These are phyloP conservation scores for Exophiala aquamarina DNA, from an alignment of 2,329 filamentous ascomycete genomes.

Conservation along the genomic window DNA sequence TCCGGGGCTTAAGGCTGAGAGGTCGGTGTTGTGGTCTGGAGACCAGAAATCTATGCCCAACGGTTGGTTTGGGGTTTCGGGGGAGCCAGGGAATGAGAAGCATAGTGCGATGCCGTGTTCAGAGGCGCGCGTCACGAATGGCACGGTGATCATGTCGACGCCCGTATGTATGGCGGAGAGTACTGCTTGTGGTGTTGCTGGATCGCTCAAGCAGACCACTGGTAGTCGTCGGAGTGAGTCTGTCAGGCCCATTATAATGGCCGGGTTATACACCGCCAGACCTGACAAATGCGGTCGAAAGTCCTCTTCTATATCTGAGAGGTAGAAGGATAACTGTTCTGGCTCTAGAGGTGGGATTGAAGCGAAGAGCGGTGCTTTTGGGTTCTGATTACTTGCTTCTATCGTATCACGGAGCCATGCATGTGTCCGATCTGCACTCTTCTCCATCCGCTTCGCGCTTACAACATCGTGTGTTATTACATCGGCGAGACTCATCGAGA, in stretches of 20 bases:
- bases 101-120: constrained; percentile 82
- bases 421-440: constrained; percentile 85
- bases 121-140: constrained; percentile 71
- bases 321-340: constrained; percentile 75
- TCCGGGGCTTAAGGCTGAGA: constrained; percentile 59
- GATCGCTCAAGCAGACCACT: constrained; percentile 70
- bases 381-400: constrained; percentile 4
- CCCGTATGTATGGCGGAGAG: constrained; percentile 74
- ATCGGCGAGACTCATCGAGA: constrained; percentile 77
- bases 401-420: constrained; percentile 71
- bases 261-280: constrained; percentile 76
- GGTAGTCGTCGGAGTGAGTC: constrained; percentile 63
- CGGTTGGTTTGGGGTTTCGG: constrained; percentile 20
- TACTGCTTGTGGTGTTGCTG: constrained; percentile 71
- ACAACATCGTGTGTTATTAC: constrained; percentile 60
- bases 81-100: constrained; percentile 67
- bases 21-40: constrained; percentile 57
- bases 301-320: constrained; percentile 70
- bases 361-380: constrained; percentile 57
- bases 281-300: constrained; percentile 59
- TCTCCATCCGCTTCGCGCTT: constrained; percentile 70
- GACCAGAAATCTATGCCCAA: constrained; percentile 81
- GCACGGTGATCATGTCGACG: constrained; percentile 74
- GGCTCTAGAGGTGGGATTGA: constrained; percentile 73
- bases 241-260: constrained; percentile 67